Percentiles rank a stretch among this genome's conserved stretches.
These are phyloP conservation scores for Amphichorda felina DNA, from an alignment of 2,329 filamentous ascomycete species.

Conservation along the genomic window DNA sequence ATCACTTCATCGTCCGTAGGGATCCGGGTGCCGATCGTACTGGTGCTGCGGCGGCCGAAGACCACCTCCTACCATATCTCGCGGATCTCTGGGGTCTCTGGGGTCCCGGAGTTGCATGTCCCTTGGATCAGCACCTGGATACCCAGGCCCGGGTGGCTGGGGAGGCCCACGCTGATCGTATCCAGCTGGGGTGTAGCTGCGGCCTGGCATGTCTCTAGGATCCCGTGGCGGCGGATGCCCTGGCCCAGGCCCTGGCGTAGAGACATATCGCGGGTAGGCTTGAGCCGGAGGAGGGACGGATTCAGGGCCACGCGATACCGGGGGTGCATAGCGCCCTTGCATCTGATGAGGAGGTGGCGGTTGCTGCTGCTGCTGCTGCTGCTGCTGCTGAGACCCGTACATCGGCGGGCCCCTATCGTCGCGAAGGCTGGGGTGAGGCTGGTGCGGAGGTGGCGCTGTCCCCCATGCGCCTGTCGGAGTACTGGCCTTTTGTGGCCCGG, in stretches of 20 bases:
- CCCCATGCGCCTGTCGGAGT: conserved; percentile 20
- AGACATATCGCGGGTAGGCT: conserved; percentile 30
- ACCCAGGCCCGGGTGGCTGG: conserved; percentile 7
- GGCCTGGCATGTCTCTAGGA: conserved; percentile 24
- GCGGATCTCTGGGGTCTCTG: conserved; percentile 21
- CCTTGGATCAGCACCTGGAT: conserved; percentile 9
- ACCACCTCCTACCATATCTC: conserved; percentile 27
- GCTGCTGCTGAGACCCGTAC: conserved; percentile 19
- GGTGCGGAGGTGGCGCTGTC: conserved; percentile 15
- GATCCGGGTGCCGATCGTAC: conserved; percentile 30
- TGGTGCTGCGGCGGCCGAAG: conserved; percentile 33
- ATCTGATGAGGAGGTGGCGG: conserved; percentile 17
- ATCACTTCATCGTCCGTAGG: conserved; percentile 28
- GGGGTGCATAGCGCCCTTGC: conserved; percentile 21
- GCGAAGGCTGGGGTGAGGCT: conserved; percentile 15
- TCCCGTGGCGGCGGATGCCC: conserved; percentile 23
- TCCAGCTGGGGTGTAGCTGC: conserved; percentile 31
- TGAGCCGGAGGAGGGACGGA: conserved; percentile 24
- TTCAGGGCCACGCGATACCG: conserved; percentile 28
- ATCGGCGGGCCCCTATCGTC: conserved; percentile 25
- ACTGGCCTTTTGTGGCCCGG: conserved; percentile 17
- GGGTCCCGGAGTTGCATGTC: conserved; percentile 11
- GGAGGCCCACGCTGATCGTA: conserved; percentile 30
- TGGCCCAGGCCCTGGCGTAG: conserved; percentile 27
- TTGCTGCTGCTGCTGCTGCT: conserved; percentile 17